A percentile compares a stretch with the other conserved stretches of the same genome.
phyloP scores from a whole-genome alignment of 1,139 yeast species.

The Yamadazyma blattariae region DNA sequence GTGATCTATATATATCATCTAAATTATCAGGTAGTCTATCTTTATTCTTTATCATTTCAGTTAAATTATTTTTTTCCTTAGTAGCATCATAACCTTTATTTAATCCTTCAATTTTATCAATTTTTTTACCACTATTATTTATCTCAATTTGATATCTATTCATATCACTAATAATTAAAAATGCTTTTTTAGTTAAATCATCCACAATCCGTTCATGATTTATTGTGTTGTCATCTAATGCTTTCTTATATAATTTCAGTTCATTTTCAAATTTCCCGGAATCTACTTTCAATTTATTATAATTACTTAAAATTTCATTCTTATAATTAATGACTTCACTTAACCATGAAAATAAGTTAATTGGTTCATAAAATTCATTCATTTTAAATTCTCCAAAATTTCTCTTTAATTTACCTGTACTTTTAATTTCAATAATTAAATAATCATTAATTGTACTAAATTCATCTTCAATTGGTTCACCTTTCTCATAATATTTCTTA shows the following conservation, averaged over 20 bases:
- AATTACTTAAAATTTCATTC: conserved; percentile 1
- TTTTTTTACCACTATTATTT: conserved; percentile 1
- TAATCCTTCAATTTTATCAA: conserved; percentile 16
- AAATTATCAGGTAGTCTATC: conserved; percentile 18
- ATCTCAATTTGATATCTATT: conserved; percentile 36
- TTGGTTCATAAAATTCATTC: conserved; percentile 9
- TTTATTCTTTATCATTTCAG: conserved; percentile 17
- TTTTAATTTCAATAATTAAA: conserved; percentile 10
- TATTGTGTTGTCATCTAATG: conserved; percentile 3
- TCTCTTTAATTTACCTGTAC: conserved; percentile 10
- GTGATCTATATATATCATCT: conserved; percentile 14
- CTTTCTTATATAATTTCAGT: conserved; percentile 8
- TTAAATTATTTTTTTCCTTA: conserved; percentile 19
- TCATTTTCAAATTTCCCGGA: conserved; percentile 4
- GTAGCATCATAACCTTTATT: conserved; percentile 20
- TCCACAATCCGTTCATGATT: conserved; percentile 26
- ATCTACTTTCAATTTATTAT: background rate
- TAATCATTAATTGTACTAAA: conserved; percentile 10
- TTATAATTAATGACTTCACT: conserved; percentile 7
- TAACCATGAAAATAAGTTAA: conserved; percentile 14
- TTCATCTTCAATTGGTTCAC: conserved; percentile 13
- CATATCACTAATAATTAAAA: conserved; percentile 34
- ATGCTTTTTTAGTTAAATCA: conserved; percentile 37
- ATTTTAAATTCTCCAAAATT: conserved; percentile 12
- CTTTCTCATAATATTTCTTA: conserved; percentile 10